Conservation (phyloP, 176 grass and related monocot genomes). For the Melocanna baccifera region DNA sequence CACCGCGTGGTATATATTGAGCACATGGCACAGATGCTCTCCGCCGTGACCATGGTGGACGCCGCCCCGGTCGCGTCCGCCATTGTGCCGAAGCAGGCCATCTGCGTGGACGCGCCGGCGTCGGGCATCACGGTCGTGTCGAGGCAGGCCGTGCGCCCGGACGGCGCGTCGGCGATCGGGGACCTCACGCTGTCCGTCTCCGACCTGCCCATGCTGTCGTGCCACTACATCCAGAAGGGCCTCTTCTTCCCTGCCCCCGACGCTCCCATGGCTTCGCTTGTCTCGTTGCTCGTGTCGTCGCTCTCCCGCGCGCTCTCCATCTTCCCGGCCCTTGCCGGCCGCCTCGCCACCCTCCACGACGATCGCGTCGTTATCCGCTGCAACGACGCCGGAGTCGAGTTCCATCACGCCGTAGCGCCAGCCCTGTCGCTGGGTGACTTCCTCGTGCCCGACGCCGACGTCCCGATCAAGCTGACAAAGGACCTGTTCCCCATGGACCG, state of each 20-base stretch:
- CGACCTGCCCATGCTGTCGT: constrained; percentile 96
- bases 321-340: constrained; percentile 66
- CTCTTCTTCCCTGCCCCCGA: constrained; percentile 73
- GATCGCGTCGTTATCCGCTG: constrained; percentile 65
- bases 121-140: constrained; percentile 56
- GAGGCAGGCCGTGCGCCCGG: constrained; percentile 56
- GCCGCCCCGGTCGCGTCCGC: constrained; percentile 29
- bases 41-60: constrained; percentile 44
- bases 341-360: constrained; percentile 69
- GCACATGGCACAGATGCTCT: constrained; percentile 56
- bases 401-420: constrained; percentile 55
- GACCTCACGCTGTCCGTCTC: constrained; percentile 85
- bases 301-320: constrained; percentile 59
- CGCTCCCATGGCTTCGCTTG: constrained; percentile 50
- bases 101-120: constrained; percentile 38
- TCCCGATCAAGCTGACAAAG: constrained; percentile 56
- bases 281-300: constrained; percentile 58
- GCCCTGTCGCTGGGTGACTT: constrained; percentile 51
- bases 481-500: constrained; percentile 82
- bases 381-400: constrained; percentile 74
- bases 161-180: constrained; percentile 38
- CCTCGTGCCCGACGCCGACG: constrained; percentile 56
- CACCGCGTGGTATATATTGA: background rate
- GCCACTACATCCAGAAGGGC: constrained; percentile 99
- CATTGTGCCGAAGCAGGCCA: constrained; percentile 35